These are phyloP conservation scores for Aureobasidium leucospermi DNA, from an alignment of 2,329 filamentous ascomycete genomes.

Conservation along the genomic window DNA sequence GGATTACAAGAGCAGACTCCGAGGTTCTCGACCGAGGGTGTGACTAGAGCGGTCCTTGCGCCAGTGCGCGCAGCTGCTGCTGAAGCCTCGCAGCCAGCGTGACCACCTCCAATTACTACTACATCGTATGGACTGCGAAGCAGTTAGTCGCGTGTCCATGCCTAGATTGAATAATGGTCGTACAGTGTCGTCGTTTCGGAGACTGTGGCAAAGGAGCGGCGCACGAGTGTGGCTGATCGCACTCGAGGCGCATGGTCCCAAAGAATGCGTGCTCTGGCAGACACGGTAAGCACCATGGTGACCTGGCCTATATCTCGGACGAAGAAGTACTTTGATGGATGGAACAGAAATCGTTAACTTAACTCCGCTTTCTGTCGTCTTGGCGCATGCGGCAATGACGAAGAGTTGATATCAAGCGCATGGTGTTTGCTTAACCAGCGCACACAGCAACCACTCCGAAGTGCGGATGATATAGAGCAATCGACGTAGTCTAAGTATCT, in stretches of 20 bases:
- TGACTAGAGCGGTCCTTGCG: slow-evolving; percentile 82
- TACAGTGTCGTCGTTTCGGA: slow-evolving; percentile 27
- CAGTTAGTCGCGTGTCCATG: slow-evolving; percentile 14
- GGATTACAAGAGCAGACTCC: slow-evolving; percentile 96
- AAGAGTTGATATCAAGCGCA: too few species aligned
- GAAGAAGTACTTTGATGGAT: not conserved
- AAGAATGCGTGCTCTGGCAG: slow-evolving; percentile 31
- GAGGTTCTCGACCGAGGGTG: slow-evolving; percentile 79
- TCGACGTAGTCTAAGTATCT: too few species aligned
- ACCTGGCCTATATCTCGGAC: too few species aligned
- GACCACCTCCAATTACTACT: slow-evolving; percentile 88
- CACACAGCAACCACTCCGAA: too few species aligned
- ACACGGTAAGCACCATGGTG: slow-evolving; percentile 21
- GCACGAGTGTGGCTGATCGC: slow-evolving; percentile 31
- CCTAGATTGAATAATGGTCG: not conserved
- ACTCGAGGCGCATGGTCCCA: slow-evolving; percentile 44
- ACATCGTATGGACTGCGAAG: slow-evolving; percentile 71
- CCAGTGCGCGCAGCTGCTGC: slow-evolving; percentile 84
- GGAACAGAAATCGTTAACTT: not conserved
- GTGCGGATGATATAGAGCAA: too few species aligned
- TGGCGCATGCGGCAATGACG: not conserved
- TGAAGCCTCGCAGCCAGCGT: slow-evolving; percentile 90
- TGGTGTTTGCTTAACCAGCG: too few species aligned
- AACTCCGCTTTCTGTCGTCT: not conserved
- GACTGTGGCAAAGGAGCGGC: slow-evolving; percentile 39